These are phyloP conservation scores for Chrysochromulina tobinii DNA, from an alignment of 78 protist genomes.

Conservation along the genomic window DNA sequence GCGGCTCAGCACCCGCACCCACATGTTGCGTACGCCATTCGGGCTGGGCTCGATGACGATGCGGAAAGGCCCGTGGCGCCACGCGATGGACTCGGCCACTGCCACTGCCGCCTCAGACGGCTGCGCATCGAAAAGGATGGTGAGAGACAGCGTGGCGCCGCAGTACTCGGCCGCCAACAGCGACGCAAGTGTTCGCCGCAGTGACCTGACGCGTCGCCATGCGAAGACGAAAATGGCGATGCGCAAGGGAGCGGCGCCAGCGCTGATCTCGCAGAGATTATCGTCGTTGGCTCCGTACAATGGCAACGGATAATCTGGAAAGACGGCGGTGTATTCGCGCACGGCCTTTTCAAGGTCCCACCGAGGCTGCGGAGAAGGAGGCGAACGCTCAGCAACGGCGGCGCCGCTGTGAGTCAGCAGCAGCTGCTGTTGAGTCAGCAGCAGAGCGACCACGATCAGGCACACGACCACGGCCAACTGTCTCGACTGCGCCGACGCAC, in stretches of 20 bases:
- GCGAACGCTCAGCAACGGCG: no score
- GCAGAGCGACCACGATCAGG: no score
- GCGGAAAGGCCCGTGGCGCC: conserved; percentile 28
- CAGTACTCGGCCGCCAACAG: neutral
- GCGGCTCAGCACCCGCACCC: neutral
- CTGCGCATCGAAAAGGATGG: neutral
- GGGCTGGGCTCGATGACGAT: neutral
- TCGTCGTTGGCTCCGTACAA: neutral
- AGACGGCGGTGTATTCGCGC: no score
- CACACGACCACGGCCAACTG: no score
- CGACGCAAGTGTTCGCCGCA: neutral
- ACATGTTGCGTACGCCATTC: neutral
- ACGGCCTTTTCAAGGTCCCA: no score
- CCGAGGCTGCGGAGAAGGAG: no score
- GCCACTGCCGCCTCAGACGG: neutral
- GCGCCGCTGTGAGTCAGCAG: no score
- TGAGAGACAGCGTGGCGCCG: neutral
- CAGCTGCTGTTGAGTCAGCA: no score
- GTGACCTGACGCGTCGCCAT: neutral
- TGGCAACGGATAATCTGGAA: no score
- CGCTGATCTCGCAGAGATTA: neutral
- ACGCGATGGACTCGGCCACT: neutral
- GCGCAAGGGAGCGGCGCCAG: no score
- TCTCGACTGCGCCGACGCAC: no score
- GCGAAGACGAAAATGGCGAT: neutral